A percentile compares a stretch with the other conserved stretches of the same genome.
phyloP scores from a whole-genome alignment of 2,329 filamentous ascomycete genomes.

The Colletotrichum liriopes region DNA sequence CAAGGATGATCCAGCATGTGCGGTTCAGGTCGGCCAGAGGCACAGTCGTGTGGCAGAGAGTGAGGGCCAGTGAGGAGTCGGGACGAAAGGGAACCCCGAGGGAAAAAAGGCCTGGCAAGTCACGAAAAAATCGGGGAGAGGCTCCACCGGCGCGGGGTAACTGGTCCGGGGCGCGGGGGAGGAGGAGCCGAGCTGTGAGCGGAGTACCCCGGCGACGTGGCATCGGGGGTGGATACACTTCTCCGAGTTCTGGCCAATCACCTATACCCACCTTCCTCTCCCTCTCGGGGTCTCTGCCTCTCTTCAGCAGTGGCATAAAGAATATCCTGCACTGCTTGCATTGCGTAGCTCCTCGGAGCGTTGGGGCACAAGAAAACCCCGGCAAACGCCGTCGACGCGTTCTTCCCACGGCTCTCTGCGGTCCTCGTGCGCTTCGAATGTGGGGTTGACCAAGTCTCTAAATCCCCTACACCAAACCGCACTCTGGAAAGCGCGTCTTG shows the following conservation, averaged over 20 bases:
- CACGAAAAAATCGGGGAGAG: conserved; percentile 30
- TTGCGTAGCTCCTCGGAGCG: too few species aligned
- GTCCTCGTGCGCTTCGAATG: not conserved
- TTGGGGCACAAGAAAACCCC: not conserved
- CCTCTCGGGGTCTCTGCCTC: not conserved
- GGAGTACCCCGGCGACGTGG: conserved; percentile 9
- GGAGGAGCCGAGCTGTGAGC: conserved; percentile 35
- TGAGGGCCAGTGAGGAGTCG: not conserved
- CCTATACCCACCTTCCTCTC: not conserved
- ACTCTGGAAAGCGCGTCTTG: conserved; percentile 20
- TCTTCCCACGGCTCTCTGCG: not conserved
- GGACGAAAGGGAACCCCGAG: not conserved
- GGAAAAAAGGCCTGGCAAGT: conserved; percentile 8
- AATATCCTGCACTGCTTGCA: not conserved
- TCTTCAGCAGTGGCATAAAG: not conserved
- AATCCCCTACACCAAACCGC: not conserved
- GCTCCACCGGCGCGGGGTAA: conserved; percentile 40
- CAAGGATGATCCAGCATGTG: conserved; percentile 16
- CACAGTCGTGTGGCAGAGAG: not conserved
- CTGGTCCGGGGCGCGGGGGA: conserved; percentile 38
- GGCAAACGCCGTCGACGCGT: not conserved
- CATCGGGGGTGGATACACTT: not conserved
- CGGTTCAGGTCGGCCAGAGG: not conserved
- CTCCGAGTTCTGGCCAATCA: not conserved
- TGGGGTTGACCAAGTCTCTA: conserved; percentile 5